These are phyloP conservation scores for Piedraia hortae DNA, from an alignment of 2,329 filamentous ascomycete species.

Conservation along the genomic window DNA sequence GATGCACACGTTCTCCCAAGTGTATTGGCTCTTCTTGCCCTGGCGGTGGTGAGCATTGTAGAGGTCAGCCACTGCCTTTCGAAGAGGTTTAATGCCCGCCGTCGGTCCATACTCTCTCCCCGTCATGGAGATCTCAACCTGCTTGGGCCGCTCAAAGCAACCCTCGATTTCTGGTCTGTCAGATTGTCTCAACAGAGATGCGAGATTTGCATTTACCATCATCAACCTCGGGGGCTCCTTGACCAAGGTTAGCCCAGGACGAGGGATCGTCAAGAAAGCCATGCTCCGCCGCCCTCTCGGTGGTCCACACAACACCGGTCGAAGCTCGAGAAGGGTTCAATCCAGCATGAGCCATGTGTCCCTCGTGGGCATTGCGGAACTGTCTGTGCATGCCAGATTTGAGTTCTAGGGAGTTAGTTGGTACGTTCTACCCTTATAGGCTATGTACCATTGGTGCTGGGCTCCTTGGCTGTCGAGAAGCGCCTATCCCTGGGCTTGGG, in stretches of 20 bases:
- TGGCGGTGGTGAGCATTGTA: conserved; percentile 84
- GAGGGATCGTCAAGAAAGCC: conserved; percentile 60
- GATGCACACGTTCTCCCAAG: conserved; percentile 92
- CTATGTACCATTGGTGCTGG: conserved; percentile 18
- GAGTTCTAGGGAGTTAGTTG: not conserved
- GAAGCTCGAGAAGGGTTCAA: conserved; percentile 68
- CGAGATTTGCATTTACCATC: conserved; percentile 44
- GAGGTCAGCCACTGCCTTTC: conserved; percentile 66
- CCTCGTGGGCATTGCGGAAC: conserved; percentile 73
- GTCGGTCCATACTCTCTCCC: conserved; percentile 78
- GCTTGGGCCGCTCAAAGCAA: conserved; percentile 56
- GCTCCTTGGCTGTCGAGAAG: conserved; percentile 16
- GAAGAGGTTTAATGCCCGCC: conserved; percentile 70
- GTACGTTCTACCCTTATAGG: not conserved
- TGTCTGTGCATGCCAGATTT: conserved; percentile 39
- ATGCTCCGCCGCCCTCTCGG: conserved; percentile 64
- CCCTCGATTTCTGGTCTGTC: conserved; percentile 40
- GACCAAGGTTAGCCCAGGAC: conserved; percentile 75
- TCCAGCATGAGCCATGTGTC: conserved; percentile 71
- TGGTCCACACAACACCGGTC: conserved; percentile 86
- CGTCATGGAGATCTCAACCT: conserved; percentile 49
- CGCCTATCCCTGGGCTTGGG: conserved; percentile 7
- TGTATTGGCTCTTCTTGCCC: conserved; percentile 71
- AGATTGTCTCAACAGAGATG: too few species aligned
- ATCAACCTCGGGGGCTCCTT: conserved; percentile 82